phyloP scores from a whole-genome alignment of 2,329 filamentous ascomycete species.

The Basipetospora chlamydospora region DNA sequence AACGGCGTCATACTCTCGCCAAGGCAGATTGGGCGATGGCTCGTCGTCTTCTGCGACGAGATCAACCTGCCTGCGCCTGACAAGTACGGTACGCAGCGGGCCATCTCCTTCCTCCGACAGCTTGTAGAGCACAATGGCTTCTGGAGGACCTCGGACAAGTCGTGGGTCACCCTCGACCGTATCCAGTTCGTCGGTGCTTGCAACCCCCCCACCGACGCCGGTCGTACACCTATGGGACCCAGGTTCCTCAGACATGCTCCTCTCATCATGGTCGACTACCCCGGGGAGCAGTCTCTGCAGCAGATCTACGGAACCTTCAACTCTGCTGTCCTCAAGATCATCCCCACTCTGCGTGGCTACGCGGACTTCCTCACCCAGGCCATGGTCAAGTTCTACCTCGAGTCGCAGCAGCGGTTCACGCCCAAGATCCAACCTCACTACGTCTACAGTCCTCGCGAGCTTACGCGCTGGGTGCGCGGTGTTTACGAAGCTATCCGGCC shows the following conservation, averaged over 20 bases:
- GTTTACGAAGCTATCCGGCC: conserved; percentile 94
- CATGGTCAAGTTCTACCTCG: conserved; percentile 93
- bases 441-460: conserved; percentile 95
- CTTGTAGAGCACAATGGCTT: conserved; percentile 98
- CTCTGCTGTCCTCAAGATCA: conserved; percentile 87
- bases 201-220: conserved; percentile 94
- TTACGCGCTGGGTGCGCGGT: conserved; percentile 94
- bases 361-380: conserved; percentile 86
- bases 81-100: conserved; percentile 92
- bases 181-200: conserved; percentile 99
- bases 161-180: conserved; percentile 91
- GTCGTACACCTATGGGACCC: conserved; percentile 83
- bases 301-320: conserved; percentile 99
- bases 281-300: conserved; percentile 80
- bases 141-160: conserved; percentile 95
- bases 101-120: conserved; percentile 93
- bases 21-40: conserved; percentile 91
- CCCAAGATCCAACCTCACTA: conserved; percentile 97
- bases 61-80: conserved; percentile 98
- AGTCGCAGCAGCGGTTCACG: conserved; percentile 89
- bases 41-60: conserved; percentile 98
- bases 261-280: conserved; percentile 99
- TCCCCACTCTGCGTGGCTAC: conserved; percentile 88
- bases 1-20: conserved; percentile 93
- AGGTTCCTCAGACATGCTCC: conserved; percentile 92